phyloP scores from a whole-genome alignment of 2,329 filamentous ascomycete genomes.

The Apiospora kogelbergensis region DNA sequence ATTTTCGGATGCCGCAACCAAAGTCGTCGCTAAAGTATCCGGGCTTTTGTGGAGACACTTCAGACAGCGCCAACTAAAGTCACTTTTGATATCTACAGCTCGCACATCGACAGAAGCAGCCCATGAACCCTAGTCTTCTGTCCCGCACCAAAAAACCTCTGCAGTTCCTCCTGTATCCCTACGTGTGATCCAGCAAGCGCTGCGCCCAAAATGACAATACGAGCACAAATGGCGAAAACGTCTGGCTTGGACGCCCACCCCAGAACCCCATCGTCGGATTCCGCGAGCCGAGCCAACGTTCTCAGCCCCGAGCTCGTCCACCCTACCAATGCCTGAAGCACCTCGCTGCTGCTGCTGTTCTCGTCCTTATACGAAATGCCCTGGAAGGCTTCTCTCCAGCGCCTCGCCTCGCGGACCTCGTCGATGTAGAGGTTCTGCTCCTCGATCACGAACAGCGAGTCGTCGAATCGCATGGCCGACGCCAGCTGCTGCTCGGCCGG shows the following conservation, averaged over 20 bases:
- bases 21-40: neutral
- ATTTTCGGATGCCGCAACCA: neutral
- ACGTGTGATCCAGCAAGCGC: conserved; percentile 27
- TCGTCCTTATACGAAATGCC: neutral
- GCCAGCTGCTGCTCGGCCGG: conserved; percentile 41
- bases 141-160: conserved; percentile 23
- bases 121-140: conserved; percentile 23
- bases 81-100: neutral
- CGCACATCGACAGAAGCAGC: conserved; percentile 27
- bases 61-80: neutral
- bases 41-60: neutral
- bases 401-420: conserved; percentile 68
- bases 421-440: conserved; percentile 95
- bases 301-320: conserved; percentile 56
- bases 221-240: conserved; percentile 61
- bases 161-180: conserved; percentile 21
- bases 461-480: conserved; percentile 53
- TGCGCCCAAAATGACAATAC: conserved; percentile 41
- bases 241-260: conserved; percentile 71
- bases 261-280: conserved; percentile 59
- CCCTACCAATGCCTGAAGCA: conserved; percentile 28
- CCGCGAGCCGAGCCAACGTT: conserved; percentile 35
- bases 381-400: conserved; percentile 62
- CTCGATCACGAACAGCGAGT: conserved; percentile 79
- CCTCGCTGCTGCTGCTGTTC: conserved; percentile 20